Percentiles rank a stretch among this genome's conserved stretches.
These are phyloP conservation scores for Xylariaceae sp. DNA, from an alignment of 2,329 filamentous ascomycete genomes.

Conservation along the genomic window DNA sequence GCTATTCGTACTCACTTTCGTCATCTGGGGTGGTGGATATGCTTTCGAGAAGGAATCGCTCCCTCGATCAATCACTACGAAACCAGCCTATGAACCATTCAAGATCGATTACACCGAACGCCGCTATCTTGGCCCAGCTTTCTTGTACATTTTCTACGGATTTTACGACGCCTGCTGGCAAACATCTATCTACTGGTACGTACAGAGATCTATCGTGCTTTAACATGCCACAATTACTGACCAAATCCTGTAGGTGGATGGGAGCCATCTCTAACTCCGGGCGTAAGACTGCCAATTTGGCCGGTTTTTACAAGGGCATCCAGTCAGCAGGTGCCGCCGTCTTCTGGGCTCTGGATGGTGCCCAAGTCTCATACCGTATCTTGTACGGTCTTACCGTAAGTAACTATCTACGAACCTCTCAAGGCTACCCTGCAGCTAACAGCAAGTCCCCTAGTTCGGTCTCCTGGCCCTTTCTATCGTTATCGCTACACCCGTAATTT, in stretches of 20 bases:
- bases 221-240: conserved; percentile 48
- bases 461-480: conserved; percentile 58
- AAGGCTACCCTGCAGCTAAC: neutral
- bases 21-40: conserved; percentile 69
- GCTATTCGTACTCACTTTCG: conserved; percentile 63
- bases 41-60: conserved; percentile 60
- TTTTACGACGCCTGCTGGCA: conserved; percentile 77
- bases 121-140: conserved; percentile 67
- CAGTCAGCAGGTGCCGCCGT: conserved; percentile 83
- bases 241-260: conserved; percentile 63
- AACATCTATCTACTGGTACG: conserved; percentile 86
- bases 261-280: conserved; percentile 88
- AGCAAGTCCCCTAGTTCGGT: conserved; percentile 12
- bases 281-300: conserved; percentile 86
- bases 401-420: conserved; percentile 6
- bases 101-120: conserved; percentile 52
- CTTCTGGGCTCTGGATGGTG: conserved; percentile 65
- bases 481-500: conserved; percentile 73
- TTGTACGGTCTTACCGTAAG: conserved; percentile 60
- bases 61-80: conserved; percentile 35
- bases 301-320: conserved; percentile 82
- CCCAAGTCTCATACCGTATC: conserved; percentile 60
- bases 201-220: conserved; percentile 61
- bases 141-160: conserved; percentile 57
- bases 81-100: conserved; percentile 13